Base-by-base conservation (phyloP, 352 stramenopile species). In the Thalassiosira livingstoniorum region DNA sequence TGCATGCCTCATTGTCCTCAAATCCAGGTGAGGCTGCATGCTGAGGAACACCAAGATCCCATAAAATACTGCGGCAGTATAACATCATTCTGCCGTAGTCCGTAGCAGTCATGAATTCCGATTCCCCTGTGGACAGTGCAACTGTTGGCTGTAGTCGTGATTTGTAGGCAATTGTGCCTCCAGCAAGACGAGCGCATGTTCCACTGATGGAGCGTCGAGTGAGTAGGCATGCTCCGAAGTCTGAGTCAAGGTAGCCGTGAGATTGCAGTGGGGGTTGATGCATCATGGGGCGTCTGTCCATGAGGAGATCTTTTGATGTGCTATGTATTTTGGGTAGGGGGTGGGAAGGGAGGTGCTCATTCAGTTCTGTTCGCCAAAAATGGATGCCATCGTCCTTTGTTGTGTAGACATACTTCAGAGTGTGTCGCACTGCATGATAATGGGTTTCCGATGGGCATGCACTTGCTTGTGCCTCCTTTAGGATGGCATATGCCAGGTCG, bases 1-100 rank as follows among this genome's bases (percentile, higher is more conserved):
- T 78, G 27, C 55, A 67, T 1, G 72, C 72, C 35, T 78, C 79
- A 64, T 83, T 86, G 65, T 86, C 72, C 32, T 82, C 71, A 25
- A 74, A 80, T 2, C 55, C 3, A 23, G 65, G 29, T 4, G 60
- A 53, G 2, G 71, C 58, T 32, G 58, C 42, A 4, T 21, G 15
- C 66, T 80, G 61, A 11, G 54, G 60, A 34, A 80, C 64, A 1
- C 60, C 71, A 3, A 80, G 39, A n/a, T 78, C 71, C 37, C 42
- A 65, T 15, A 80, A 47, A 23, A 80, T 71, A n/a, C 23, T 65
- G 0, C 73, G 31, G 35, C 58, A 18, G n/a, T 54, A 75, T n/a
- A 74, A 35, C 3, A 68, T 21, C 2, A 63, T 34, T 60, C 69
- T 75, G 27, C 60, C 73, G 34, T 13, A 2, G 23, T 61, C 37